These are phyloP conservation scores for Galerina marginata DNA, from an alignment of 768 basidiomycete genomes.

Conservation along the genomic window DNA sequence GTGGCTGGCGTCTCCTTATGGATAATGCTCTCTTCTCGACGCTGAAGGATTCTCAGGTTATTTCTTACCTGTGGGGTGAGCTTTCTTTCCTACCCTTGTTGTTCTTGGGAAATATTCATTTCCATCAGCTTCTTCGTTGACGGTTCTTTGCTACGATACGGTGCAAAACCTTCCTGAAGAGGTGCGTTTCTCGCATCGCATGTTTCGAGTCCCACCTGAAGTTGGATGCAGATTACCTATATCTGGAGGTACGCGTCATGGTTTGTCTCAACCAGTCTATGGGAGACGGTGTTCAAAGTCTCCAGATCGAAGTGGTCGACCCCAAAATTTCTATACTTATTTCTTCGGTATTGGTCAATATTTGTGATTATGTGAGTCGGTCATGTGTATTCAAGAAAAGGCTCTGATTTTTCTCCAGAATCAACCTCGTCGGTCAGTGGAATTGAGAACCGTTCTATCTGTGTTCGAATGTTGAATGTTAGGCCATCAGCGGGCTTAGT, in stretches of 20 bases:
- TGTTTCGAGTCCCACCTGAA: neutral
- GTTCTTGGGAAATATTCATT: neutral
- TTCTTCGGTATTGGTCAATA: constrained; percentile 1
- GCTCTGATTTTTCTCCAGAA: neutral
- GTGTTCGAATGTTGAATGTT: neutral
- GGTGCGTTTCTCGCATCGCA: neutral
- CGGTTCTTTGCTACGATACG: neutral
- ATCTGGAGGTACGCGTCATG: neutral
- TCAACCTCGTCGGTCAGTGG: neutral
- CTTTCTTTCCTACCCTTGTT: neutral
- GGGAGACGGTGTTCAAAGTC: neutral
- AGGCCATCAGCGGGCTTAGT: neutral
- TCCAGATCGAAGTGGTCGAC: neutral
- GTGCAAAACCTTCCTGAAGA: neutral
- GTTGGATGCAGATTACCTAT: neutral
- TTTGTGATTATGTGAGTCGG: neutral
- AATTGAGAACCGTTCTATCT: neutral
- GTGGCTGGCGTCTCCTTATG: neutral
- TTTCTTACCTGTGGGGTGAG: constrained; percentile 3
- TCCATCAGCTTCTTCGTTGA: neutral
- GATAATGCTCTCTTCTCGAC: neutral
- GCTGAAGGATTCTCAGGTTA: neutral
- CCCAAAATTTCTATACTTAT: neutral
- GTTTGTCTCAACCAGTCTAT: too few species aligned
- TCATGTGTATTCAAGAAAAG: neutral